Evolutionary conservation across 495 filamentous ascomycete genomes (phyloP), one percentile per base, ranked within the genome.

Genomic region (Lophiostoma macrostomum): DNA sequence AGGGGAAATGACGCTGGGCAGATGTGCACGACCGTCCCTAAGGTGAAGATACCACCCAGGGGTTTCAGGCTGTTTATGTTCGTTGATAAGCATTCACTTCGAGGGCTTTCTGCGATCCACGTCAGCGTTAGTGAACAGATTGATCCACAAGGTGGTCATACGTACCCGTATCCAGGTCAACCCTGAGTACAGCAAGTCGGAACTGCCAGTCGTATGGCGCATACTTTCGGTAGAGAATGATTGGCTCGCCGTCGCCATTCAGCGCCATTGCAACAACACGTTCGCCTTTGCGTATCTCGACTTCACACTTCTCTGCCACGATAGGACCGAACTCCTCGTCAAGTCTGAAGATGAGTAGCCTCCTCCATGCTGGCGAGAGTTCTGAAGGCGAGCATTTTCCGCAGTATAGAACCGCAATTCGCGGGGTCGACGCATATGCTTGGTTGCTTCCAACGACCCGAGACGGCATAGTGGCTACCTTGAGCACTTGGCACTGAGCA

Each of bases 391-490:
- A 6, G 4, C 39, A 10, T 10, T 22, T 23, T 18, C 4, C 27
- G 12, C 35, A 28, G 23, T 56, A 56, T 32, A 56, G 37, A 24
- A 56, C 44, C 4, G 53, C 53, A 8, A 56, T 18, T 37, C 35
- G 22, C 5, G 16, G 32, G 16, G 3, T 13, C 22, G 7, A 10
- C 2, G 7, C 25, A 1, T 8, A 3, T 47, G 1, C 27, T 12
- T 18, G 23, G 7, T 3, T 23, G 12, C 7, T 5, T 5, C 22
- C n/a, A 29, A 27, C 1, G 22, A n/a, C n/a, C n/a, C 25, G 4
- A 14, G 5, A 11, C 25, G 37, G 13, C 3, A 14, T 5, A 11
- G 37, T 1, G 22, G 46, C 44, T 14, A 56, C 16, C n/a, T 56
- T 49, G 34, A 56, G 12, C 29, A 56, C 38, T 24, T 43, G 24